These are phyloP conservation scores for Plectosphaerella sp. DNA, from an alignment of 2,329 filamentous ascomycete species.

Conservation along the genomic window DNA sequence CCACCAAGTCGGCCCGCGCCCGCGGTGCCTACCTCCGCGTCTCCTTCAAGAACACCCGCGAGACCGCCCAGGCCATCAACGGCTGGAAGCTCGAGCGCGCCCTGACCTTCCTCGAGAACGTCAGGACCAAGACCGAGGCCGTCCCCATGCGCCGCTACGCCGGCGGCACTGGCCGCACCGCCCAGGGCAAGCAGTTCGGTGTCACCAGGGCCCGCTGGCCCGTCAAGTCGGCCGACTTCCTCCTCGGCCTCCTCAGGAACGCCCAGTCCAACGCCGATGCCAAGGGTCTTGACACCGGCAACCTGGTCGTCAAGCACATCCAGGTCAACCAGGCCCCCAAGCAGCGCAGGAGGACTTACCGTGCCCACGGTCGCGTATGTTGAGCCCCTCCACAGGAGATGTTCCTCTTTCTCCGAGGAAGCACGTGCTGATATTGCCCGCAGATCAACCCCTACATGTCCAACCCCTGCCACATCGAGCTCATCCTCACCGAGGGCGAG, in stretches of 20 bases:
- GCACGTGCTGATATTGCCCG: slow-evolving; percentile 18
- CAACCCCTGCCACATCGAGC: slow-evolving; percentile 99
- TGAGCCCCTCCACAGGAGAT: not conserved
- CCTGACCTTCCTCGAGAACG: slow-evolving; percentile 96
- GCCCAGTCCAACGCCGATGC: slow-evolving; percentile 95
- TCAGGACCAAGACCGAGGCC: slow-evolving; percentile 93
- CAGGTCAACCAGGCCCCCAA: slow-evolving; percentile 99
- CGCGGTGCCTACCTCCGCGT: slow-evolving; percentile 98
- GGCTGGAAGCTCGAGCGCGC: slow-evolving; percentile 97
- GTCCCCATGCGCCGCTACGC: slow-evolving; percentile 98
- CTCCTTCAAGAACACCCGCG: slow-evolving; percentile 99
- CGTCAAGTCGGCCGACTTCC: slow-evolving; percentile 97
- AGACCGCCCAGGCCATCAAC: slow-evolving; percentile 99
- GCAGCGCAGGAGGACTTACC: slow-evolving; percentile 98
- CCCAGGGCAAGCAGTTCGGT: slow-evolving; percentile 99
- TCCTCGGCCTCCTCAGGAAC: slow-evolving; percentile 95
- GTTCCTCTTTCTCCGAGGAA: no score
- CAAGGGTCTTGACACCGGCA: slow-evolving; percentile 95
- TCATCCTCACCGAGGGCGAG: slow-evolving; percentile 97
- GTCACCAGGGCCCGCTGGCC: slow-evolving; percentile 98
- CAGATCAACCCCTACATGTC: slow-evolving; percentile 99
- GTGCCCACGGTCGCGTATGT: slow-evolving; percentile 99
- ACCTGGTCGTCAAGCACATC: slow-evolving; percentile 99
- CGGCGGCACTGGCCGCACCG: slow-evolving; percentile 89
- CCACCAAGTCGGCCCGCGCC: slow-evolving; percentile 92